phyloP scores from a whole-genome alignment of 2,329 filamentous ascomycete species.

The Camillea tinctor region DNA sequence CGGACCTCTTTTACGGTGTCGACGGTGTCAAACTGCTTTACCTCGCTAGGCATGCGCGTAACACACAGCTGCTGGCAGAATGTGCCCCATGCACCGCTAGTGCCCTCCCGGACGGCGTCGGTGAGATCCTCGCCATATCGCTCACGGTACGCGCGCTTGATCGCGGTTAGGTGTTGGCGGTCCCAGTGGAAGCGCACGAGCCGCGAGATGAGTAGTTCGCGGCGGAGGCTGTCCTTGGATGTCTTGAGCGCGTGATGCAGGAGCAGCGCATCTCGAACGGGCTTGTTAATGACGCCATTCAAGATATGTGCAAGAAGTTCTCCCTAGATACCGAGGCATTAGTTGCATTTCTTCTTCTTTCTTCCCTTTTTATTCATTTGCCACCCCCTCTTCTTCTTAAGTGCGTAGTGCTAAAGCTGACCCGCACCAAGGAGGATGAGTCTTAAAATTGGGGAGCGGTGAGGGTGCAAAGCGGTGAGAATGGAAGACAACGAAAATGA shows the following conservation, averaged over 20 bases:
- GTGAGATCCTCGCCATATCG: conserved; percentile 75
- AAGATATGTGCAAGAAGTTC: conserved; percentile 93
- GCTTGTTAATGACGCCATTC: conserved; percentile 94
- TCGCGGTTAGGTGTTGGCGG: conserved; percentile 70
- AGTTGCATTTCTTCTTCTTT: conserved; percentile 2
- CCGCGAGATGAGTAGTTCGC: conserved; percentile 83
- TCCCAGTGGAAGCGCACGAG: conserved; percentile 94
- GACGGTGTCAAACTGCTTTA: conserved; percentile 50
- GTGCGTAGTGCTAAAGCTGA: background rate
- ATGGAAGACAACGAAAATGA: background rate
- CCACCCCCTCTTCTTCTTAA: background rate
- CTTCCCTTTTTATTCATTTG: conserved; percentile 6
- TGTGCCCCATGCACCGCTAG: conserved; percentile 71
- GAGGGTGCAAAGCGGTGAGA: background rate
- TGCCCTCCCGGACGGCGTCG: conserved; percentile 75
- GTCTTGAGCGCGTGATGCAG: conserved; percentile 85
- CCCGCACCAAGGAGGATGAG: background rate
- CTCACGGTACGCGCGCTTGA: conserved; percentile 77
- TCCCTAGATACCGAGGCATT: conserved; percentile 57
- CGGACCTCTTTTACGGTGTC: conserved; percentile 25
- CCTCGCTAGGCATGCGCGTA: conserved; percentile 58
- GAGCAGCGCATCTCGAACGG: conserved; percentile 87
- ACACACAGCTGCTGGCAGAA: conserved; percentile 73
- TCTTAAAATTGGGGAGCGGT: conserved; percentile 2
- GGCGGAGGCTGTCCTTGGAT: conserved; percentile 69